Evolutionary conservation across 441 rosid species (phyloP).

Genomic region (Aleurites moluccanus): DNA sequence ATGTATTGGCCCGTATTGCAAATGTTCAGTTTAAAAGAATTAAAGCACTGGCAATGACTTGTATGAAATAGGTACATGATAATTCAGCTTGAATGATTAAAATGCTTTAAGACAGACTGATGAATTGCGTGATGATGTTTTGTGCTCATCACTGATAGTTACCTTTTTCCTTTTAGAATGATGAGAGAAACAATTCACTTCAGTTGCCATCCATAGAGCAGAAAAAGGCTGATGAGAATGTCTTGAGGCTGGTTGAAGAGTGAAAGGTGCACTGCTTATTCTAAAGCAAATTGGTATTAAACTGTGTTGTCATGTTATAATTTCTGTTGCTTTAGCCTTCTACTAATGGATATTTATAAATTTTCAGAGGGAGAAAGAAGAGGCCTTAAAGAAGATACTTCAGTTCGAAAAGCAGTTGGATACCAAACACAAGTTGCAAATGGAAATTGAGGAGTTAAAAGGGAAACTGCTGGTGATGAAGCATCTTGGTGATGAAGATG

Average conservation of each 20-base stretch:
- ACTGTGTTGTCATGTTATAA: not conserved
- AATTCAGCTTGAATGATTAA: not conserved
- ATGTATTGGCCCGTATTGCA: not conserved
- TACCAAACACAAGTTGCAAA: constrained; percentile 76
- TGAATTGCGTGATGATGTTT: constrained; percentile 1
- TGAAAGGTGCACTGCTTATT: constrained; percentile 51
- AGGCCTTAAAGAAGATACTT: constrained; percentile 57
- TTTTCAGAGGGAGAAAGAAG: constrained; percentile 82
- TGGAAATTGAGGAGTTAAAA: constrained; percentile 85
- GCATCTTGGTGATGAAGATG: constrained; percentile 80
- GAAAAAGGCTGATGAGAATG: constrained; percentile 72
- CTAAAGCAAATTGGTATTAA: not conserved
- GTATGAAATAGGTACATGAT: not conserved
- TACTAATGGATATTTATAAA: constrained; percentile 13
- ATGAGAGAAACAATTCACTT: constrained; percentile 59
- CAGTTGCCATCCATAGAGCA: constrained; percentile 75
- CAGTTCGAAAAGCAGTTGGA: constrained; percentile 69
- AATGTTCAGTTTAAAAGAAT: constrained; percentile 10
- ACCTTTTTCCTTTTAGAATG: constrained; percentile 49
- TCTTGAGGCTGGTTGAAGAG: constrained; percentile 73
- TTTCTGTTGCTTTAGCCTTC: constrained; percentile 4
- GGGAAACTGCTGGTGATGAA: constrained; percentile 82
- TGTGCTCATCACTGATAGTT: constrained; percentile 24
- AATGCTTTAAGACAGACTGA: not conserved
- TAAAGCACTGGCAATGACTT: not conserved